Percentiles rank a stretch among this genome's conserved stretches.
These are phyloP conservation scores for Firmiana major DNA, from an alignment of 345 rosid species.

Conservation along the genomic window DNA sequence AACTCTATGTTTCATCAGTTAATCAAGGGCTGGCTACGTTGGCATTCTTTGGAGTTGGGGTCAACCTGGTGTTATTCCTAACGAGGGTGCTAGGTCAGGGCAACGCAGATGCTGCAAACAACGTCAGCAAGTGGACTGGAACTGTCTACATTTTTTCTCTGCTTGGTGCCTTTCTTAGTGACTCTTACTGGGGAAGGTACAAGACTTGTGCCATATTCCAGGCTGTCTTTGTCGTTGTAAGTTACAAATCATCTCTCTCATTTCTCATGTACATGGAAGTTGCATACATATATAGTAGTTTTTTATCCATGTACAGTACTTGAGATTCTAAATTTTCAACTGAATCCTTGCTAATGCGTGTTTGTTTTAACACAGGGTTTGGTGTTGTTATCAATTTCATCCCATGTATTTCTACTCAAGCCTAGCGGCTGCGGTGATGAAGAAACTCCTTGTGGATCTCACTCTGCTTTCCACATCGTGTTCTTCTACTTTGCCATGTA, in stretches of 20 bases:
- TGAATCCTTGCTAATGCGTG: not conserved
- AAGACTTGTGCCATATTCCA: conserved; percentile 92
- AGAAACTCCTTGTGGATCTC: conserved; percentile 53
- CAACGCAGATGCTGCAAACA: conserved; percentile 93
- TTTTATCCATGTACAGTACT: not conserved
- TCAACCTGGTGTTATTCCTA: conserved; percentile 82
- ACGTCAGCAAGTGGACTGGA: conserved; percentile 98
- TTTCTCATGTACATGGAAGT: not conserved
- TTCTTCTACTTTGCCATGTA: conserved; percentile 74
- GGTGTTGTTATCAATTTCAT: conserved; percentile 53
- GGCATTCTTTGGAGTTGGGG: conserved; percentile 94
- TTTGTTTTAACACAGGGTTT: conserved; percentile 51
- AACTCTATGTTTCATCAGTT: conserved; percentile 43
- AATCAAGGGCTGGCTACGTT: conserved; percentile 94
- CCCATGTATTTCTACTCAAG: conserved; percentile 53
- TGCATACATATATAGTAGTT: not conserved
- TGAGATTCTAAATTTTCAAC: not conserved
- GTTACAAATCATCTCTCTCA: conserved; percentile 4
- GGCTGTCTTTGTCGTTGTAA: conserved; percentile 78
- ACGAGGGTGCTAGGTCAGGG: conserved; percentile 83
- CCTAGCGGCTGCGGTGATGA: conserved; percentile 80
- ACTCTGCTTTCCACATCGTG: conserved; percentile 43
- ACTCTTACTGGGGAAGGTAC: conserved; percentile 97
- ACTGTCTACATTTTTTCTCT: conserved; percentile 93
- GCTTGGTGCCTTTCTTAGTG: conserved; percentile 96